A percentile compares a stretch with the other conserved stretches of the same genome.
Evolutionary conservation across 2,329 filamentous ascomycete genomes (phyloP).

Genomic region (Sordariomycetes sp.): DNA sequence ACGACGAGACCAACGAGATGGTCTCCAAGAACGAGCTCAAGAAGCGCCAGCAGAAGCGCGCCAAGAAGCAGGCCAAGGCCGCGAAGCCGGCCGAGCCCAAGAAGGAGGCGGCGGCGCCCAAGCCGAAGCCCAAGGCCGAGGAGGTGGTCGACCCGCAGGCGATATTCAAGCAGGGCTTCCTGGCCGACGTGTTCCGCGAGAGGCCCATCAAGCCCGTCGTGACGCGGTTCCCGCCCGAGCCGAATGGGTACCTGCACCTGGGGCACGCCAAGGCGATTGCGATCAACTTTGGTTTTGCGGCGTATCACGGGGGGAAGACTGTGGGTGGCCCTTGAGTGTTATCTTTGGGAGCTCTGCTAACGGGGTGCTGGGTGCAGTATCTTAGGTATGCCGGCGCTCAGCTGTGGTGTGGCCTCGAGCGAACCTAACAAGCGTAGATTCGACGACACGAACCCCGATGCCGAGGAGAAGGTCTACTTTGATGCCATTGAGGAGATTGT

Average conservation of each 20-base stretch:
- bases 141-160: constrained; percentile 39
- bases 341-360: not conserved
- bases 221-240: constrained; percentile 74
- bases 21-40: constrained; percentile 54
- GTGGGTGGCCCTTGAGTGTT: constrained; percentile 11
- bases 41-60: constrained; percentile 47
- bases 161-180: constrained; percentile 75
- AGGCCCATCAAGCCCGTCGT: constrained; percentile 50
- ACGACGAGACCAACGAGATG: constrained; percentile 56
- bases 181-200: constrained; percentile 61
- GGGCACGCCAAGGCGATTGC: constrained; percentile 94
- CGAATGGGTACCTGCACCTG: constrained; percentile 89
- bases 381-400: not conserved
- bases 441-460: constrained; percentile 92
- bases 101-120: constrained; percentile 23
- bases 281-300: constrained; percentile 92
- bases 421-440: constrained; percentile 38
- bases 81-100: constrained; percentile 21
- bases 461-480: constrained; percentile 85
- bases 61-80: constrained; percentile 43
- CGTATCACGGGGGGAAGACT: constrained; percentile 62
- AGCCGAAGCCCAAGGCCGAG: constrained; percentile 6
- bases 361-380: not conserved
- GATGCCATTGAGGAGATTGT: constrained; percentile 82
- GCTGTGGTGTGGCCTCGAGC: not conserved